Conservation (phyloP, 306 rosid genomes). For the Citrullus colocynthis region DNA sequence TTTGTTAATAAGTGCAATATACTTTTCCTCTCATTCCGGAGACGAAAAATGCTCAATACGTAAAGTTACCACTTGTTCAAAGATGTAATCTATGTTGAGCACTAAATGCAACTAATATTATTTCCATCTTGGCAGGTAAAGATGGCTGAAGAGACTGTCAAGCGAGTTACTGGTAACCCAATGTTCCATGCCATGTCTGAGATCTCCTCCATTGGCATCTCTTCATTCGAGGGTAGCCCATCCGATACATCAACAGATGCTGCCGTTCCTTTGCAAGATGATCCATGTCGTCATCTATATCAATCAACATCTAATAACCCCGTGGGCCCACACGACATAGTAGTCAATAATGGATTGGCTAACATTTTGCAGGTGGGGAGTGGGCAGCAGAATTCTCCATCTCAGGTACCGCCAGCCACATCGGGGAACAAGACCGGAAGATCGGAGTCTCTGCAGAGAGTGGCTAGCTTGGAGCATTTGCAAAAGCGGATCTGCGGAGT, state of each 20-base stretch:
- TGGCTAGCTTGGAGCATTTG: conserved; percentile 91
- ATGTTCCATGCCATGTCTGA: conserved; percentile 46
- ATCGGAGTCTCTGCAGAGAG: conserved; percentile 55
- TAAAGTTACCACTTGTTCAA: neutral
- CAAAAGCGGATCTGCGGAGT: conserved; percentile 73
- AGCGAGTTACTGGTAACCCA: conserved; percentile 54
- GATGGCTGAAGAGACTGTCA: conserved; percentile 81
- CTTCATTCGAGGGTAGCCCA: conserved; percentile 49
- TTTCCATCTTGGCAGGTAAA: conserved; percentile 35
- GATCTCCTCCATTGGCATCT: conserved; percentile 41
- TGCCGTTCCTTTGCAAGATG: conserved; percentile 54
- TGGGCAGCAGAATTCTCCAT: conserved; percentile 29
- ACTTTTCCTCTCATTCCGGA: neutral
- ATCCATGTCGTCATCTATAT: conserved; percentile 32
- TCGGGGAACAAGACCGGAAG: conserved; percentile 39
- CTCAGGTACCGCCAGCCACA: conserved; percentile 6
- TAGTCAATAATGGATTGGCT: conserved; percentile 26
- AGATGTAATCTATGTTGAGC: neutral
- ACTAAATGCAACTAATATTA: neutral
- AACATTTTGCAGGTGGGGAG: conserved; percentile 37
- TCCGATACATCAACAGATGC: conserved; percentile 68
- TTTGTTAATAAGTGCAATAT: neutral
- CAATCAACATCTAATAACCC: conserved; percentile 27
- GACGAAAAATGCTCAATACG: neutral
- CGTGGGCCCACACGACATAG: conserved; percentile 25